Conservation (phyloP, 2,329 filamentous ascomycete genomes). For the Gnomoniopsis sp. region DNA sequence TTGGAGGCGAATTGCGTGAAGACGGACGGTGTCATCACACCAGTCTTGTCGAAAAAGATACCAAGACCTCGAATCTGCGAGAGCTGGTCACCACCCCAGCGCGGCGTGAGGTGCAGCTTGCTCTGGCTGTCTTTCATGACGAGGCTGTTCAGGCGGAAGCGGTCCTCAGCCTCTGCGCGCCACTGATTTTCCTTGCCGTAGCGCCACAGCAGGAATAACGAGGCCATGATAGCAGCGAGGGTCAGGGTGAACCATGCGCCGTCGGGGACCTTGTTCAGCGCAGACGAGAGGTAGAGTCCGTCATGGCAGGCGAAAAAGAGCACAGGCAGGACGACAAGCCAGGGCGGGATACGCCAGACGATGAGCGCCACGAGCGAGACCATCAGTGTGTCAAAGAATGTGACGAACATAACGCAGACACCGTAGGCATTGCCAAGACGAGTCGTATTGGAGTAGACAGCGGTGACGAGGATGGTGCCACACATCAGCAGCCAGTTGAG, state of each 20-base stretch:
- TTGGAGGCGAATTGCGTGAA: conserved; percentile 71
- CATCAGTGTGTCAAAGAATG: conserved; percentile 72
- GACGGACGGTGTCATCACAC: conserved; percentile 60
- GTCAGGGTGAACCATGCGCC: conserved; percentile 75
- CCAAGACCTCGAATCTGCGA: conserved; percentile 54
- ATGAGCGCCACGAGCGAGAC: conserved; percentile 67
- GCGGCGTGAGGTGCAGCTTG: conserved; percentile 30
- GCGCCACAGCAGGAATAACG: conserved; percentile 68
- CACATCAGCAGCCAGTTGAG: conserved; percentile 75
- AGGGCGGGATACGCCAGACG: conserved; percentile 62
- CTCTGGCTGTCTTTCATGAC: conserved; percentile 21
- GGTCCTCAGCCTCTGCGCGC: conserved; percentile 62
- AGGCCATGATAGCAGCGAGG: conserved; percentile 57
- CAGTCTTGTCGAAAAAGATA: conserved; percentile 75
- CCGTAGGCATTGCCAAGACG: conserved; percentile 69
- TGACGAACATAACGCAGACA: conserved; percentile 74
- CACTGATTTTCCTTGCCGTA: conserved; percentile 78
- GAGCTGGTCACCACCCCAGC: conserved; percentile 39
- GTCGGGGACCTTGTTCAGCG: conserved; percentile 66
- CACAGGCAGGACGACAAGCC: conserved; percentile 58
- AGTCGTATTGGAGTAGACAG: conserved; percentile 68
- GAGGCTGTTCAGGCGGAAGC: conserved; percentile 44
- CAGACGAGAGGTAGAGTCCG: conserved; percentile 64
- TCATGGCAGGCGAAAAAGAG: conserved; percentile 62
- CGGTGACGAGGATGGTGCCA: conserved; percentile 67